phyloP scores from a whole-genome alignment of 192 early-diverging fungal species.

The Chytriomyces confervae region DNA sequence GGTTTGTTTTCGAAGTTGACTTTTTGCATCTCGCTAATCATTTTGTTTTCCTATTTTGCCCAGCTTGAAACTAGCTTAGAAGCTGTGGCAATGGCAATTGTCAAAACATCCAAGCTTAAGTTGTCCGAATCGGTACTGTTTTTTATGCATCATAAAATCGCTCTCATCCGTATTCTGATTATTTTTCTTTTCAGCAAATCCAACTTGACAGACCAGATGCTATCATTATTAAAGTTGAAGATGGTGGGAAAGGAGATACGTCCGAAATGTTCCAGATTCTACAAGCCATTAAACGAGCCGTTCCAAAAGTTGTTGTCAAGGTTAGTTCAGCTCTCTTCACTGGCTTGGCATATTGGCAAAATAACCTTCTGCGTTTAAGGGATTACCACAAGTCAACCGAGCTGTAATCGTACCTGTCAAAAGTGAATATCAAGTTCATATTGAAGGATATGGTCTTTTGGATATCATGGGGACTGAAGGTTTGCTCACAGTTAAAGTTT shows the following conservation, averaged over 20 bases:
- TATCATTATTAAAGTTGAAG: slow-evolving; percentile 46
- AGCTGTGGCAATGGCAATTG: slow-evolving; percentile 80
- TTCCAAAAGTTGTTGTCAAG: slow-evolving; percentile 88
- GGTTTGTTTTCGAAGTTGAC: slow-evolving; percentile 42
- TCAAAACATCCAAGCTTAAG: slow-evolving; percentile 85
- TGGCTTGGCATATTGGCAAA: background rate
- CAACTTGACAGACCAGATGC: slow-evolving; percentile 45
- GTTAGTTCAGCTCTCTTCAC: slow-evolving; percentile 37
- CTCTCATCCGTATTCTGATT: background rate
- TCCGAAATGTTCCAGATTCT: slow-evolving; percentile 72
- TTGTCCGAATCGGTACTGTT: slow-evolving; percentile 64
- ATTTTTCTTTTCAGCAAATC: slow-evolving; percentile 41
- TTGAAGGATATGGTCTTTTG: slow-evolving; percentile 92
- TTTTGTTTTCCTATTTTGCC: slow-evolving; percentile 12
- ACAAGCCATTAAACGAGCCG: slow-evolving; percentile 80
- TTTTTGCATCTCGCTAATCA: background rate
- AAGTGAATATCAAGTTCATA: slow-evolving; percentile 60
- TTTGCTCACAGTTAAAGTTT: slow-evolving; percentile 1
- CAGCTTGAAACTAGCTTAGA: slow-evolving; percentile 84
- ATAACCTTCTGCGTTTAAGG: slow-evolving; percentile 47
- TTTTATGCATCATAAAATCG: background rate
- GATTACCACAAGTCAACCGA: slow-evolving; percentile 79
- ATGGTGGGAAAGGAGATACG: slow-evolving; percentile 46
- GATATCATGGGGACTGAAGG: slow-evolving; percentile 97
- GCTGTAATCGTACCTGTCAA: slow-evolving; percentile 83